Conservation (phyloP, 2,329 filamentous ascomycete species). For the Pseudogymnoascus sp. region DNA sequence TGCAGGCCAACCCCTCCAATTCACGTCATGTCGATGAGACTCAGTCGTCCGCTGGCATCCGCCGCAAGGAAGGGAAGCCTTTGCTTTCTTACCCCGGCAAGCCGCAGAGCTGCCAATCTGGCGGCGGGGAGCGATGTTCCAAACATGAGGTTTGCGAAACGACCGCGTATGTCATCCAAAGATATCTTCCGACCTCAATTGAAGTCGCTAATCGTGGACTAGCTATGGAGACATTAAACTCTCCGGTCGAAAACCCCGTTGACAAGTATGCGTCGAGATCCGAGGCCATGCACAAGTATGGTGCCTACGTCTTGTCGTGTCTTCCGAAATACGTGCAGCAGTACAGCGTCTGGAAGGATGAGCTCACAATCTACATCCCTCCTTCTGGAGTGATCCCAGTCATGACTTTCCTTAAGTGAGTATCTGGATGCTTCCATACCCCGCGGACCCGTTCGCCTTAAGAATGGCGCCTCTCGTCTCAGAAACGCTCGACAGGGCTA, state of each 20-base stretch:
- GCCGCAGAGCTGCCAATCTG: conserved; percentile 4
- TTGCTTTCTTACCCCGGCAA: conserved; percentile 5
- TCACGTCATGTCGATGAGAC: conserved; percentile 12
- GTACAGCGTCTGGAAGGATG: conserved; percentile 99
- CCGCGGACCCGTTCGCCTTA: neutral
- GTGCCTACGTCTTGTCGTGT: conserved; percentile 92
- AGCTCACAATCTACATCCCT: conserved; percentile 88
- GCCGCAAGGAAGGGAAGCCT: conserved; percentile 11
- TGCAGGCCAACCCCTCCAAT: conserved; percentile 11
- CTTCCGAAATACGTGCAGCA: conserved; percentile 98
- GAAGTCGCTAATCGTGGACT: conserved; percentile 14
- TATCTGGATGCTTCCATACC: conserved; percentile 9
- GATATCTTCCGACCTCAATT: conserved; percentile 13
- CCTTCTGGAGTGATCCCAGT: conserved; percentile 84
- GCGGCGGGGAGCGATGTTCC: conserved; percentile 10
- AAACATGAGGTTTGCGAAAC: conserved; percentile 24
- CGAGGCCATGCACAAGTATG: conserved; percentile 85
- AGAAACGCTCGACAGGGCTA: neutral
- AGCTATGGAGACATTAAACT: conserved; percentile 59
- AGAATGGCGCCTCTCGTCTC: conserved; percentile 12
- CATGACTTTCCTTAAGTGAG: conserved; percentile 85
- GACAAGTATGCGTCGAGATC: conserved; percentile 88
- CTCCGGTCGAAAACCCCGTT: conserved; percentile 77
- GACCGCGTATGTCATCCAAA: conserved; percentile 35
- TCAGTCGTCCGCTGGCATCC: conserved; percentile 11